Evolutionary conservation across 1,284 basidiomycete genomes (phyloP).

Genomic region (Takashimella koratensis): DNA sequence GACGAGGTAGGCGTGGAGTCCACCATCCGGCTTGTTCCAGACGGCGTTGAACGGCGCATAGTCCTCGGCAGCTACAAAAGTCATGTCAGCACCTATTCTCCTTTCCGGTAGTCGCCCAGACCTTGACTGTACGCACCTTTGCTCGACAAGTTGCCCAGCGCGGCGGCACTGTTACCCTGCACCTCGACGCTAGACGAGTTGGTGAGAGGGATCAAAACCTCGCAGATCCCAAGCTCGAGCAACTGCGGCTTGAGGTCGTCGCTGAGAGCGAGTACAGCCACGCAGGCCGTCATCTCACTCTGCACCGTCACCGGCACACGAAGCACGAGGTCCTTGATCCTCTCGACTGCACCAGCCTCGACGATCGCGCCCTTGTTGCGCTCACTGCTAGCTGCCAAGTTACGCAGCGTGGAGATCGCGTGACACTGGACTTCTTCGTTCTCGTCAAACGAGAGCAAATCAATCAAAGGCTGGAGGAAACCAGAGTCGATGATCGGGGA

Average conservation of each 20-base stretch:
- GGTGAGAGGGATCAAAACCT: conserved; percentile 94
- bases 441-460: conserved; percentile 92
- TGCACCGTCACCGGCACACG: conserved; percentile 95
- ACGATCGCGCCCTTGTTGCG: conserved; percentile 99
- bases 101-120: neutral
- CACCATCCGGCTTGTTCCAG: conserved; percentile 96
- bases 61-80: conserved; percentile 69
- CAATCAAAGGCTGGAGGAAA: conserved; percentile 93
- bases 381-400: conserved; percentile 94
- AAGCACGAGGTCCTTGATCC: conserved; percentile 94
- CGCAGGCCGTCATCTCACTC: conserved; percentile 99
- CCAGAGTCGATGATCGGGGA: conserved; percentile 99
- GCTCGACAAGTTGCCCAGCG: conserved; percentile 93
- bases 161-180: conserved; percentile 97
- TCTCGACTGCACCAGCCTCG: conserved; percentile 95
- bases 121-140: conserved; percentile 60
- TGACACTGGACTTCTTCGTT: conserved; percentile 99
- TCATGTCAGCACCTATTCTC: neutral
- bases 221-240: conserved; percentile 97
- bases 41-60: conserved; percentile 97
- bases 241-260: conserved; percentile 93
- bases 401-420: conserved; percentile 96
- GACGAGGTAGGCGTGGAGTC: conserved; percentile 91
- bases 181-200: conserved; percentile 96
- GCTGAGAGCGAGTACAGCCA: conserved; percentile 88